Conservation (phyloP, 306 rosid species). For the Cicer chorassanicum region DNA sequence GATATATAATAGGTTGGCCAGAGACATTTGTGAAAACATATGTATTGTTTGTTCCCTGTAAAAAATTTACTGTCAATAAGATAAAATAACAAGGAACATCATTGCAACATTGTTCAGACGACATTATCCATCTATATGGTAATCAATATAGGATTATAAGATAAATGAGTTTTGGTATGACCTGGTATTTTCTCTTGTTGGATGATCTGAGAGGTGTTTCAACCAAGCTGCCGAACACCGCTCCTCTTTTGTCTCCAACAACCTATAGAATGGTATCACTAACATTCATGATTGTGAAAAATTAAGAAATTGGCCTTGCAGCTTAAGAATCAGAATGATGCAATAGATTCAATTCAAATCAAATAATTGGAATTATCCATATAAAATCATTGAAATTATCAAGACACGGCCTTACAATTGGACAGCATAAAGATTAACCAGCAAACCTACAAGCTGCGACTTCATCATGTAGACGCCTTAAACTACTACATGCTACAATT, state of each 20-base stretch:
- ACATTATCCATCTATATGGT: not conserved
- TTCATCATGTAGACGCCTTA: slow-evolving; percentile 7
- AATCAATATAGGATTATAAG: not conserved
- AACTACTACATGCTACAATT: slow-evolving; percentile 4
- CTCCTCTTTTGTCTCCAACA: slow-evolving; percentile 85
- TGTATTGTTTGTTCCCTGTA: slow-evolving; percentile 84
- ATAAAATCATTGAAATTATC: slow-evolving; percentile 23
- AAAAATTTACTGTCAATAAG: slow-evolving; percentile 47
- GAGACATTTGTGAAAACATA: slow-evolving; percentile 78
- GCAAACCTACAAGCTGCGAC: not conserved
- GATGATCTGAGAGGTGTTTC: slow-evolving; percentile 88
- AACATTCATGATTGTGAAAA: not conserved
- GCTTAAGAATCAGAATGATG: not conserved
- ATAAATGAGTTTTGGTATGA: slow-evolving; percentile 44
- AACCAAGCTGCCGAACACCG: slow-evolving; percentile 91
- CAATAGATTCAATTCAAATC: not conserved
- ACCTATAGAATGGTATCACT: slow-evolving; percentile 58
- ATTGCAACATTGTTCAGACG: slow-evolving; percentile 31
- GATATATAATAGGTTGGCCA: slow-evolving; percentile 74
- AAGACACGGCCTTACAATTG: not conserved
- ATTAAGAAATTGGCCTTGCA: slow-evolving; percentile 3
- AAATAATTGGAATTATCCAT: slow-evolving; percentile 20
- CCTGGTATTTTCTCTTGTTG: slow-evolving; percentile 85
- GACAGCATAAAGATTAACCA: not conserved
- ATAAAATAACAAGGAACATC: slow-evolving; percentile 32